phyloP scores from a whole-genome alignment of 768 basidiomycete genomes.

The Dacryopinax primogenitus region DNA sequence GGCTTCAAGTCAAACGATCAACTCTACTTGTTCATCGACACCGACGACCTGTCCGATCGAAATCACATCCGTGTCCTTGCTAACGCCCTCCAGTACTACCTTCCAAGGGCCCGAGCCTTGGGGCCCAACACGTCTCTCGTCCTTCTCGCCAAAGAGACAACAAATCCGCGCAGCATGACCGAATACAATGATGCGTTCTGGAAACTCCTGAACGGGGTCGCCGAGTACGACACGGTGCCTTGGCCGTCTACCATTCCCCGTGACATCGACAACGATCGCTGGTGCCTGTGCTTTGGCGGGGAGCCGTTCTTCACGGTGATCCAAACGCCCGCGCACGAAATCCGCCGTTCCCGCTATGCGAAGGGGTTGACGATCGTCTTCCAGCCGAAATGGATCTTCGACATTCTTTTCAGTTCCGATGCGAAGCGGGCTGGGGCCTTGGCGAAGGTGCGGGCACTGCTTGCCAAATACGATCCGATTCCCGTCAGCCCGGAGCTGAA shows the following conservation, averaged over 20 bases:
- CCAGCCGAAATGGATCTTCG: slow-evolving; percentile 5
- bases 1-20: slow-evolving; percentile 2
- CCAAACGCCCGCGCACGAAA: not conserved
- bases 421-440: not conserved
- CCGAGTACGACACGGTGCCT: not conserved
- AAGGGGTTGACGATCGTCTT: not conserved
- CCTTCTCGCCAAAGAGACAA: not conserved
- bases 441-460: not conserved
- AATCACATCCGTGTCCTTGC: not conserved
- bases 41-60: not conserved
- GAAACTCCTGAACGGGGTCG: not conserved
- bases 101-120: not conserved
- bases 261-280: not conserved
- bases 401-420: not conserved
- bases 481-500: slow-evolving; percentile 2
- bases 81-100: not conserved
- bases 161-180: not conserved
- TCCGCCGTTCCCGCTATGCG: not conserved
- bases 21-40: not conserved
- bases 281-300: slow-evolving; percentile 2
- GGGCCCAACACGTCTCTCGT: not conserved
- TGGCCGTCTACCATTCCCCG: not conserved
- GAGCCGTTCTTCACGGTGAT: not conserved
- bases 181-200: not conserved
- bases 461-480: not conserved